Evolutionary conservation across 2,329 filamentous ascomycete species (phyloP).

Genomic region (Exserohilum turcica): DNA sequence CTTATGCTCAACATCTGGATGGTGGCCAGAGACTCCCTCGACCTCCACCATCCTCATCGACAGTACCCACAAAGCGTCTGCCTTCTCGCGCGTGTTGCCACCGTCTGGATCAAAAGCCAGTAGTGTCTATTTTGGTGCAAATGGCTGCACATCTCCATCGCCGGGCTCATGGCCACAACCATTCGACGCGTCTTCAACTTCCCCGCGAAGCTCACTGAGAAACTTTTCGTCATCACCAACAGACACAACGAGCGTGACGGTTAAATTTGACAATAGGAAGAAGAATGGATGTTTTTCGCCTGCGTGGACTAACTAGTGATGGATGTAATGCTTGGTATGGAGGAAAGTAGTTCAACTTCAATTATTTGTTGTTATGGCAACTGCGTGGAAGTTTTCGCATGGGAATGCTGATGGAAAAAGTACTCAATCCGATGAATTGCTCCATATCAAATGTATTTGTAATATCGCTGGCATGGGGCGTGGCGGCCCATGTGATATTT

Average conservation of each 20-base stretch:
- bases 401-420: too few relatives aligned
- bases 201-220: conserved; percentile 8
- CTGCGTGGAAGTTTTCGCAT: too few relatives aligned
- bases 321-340: background rate
- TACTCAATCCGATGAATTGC: too few relatives aligned
- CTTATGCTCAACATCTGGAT: conserved; percentile 28
- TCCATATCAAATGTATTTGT: too few relatives aligned
- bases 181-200: conserved; percentile 2
- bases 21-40: conserved; percentile 20
- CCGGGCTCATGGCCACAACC: conserved; percentile 24
- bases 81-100: conserved; percentile 4
- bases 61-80: conserved; percentile 13
- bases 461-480: too few relatives aligned
- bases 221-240: background rate
- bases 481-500: too few relatives aligned
- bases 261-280: conserved; percentile 7
- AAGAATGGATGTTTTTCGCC: conserved; percentile 11
- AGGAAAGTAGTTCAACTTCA: too few relatives aligned
- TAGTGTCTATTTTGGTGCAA: background rate
- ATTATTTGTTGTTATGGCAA: too few relatives aligned
- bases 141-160: conserved; percentile 12
- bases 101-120: background rate
- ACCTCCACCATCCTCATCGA: conserved; percentile 7
- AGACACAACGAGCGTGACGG: background rate
- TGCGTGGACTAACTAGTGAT: conserved; percentile 1